phyloP scores from a whole-genome alignment of 2,329 filamentous ascomycete genomes.

The Cercospora beticola region DNA sequence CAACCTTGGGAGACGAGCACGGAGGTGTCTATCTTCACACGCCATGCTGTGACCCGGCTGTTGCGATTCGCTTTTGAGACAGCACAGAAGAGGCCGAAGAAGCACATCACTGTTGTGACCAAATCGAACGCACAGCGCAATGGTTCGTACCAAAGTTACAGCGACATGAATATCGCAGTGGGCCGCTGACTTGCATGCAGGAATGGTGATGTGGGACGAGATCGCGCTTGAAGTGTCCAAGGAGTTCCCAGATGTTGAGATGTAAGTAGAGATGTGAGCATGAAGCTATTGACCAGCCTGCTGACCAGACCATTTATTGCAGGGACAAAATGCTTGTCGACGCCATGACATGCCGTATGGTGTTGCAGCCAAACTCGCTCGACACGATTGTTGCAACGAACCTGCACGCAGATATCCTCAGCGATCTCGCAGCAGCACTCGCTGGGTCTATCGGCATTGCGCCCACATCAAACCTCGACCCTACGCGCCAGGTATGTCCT shows the following conservation, averaged over 20 bases:
- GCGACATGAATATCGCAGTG: not conserved
- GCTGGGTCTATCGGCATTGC: conserved; percentile 72
- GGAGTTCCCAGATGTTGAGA: conserved; percentile 60
- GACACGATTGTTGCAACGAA: conserved; percentile 67
- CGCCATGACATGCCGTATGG: conserved; percentile 66
- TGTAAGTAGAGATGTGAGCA: not conserved
- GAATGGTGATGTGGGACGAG: conserved; percentile 69
- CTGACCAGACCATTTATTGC: not conserved
- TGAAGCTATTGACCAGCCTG: not conserved
- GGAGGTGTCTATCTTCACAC: conserved; percentile 64
- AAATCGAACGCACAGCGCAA: conserved; percentile 67
- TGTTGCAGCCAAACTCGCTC: conserved; percentile 58
- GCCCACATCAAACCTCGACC: conserved; percentile 68
- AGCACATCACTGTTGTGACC: conserved; percentile 62
- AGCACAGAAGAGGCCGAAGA: conserved; percentile 57
- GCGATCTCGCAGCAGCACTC: conserved; percentile 68
- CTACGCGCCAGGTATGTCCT: conserved; percentile 47
- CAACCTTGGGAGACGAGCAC: conserved; percentile 61
- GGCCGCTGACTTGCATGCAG: not conserved
- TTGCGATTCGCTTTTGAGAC: conserved; percentile 65
- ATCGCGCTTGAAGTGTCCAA: conserved; percentile 55
- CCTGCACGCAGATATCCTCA: conserved; percentile 65
- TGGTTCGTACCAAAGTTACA: conserved; percentile 36
- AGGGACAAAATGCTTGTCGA: conserved; percentile 67
- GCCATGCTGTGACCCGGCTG: conserved; percentile 58